These are phyloP conservation scores for Boletus bicolor DNA, from an alignment of 768 basidiomycete species.

Conservation along the genomic window DNA sequence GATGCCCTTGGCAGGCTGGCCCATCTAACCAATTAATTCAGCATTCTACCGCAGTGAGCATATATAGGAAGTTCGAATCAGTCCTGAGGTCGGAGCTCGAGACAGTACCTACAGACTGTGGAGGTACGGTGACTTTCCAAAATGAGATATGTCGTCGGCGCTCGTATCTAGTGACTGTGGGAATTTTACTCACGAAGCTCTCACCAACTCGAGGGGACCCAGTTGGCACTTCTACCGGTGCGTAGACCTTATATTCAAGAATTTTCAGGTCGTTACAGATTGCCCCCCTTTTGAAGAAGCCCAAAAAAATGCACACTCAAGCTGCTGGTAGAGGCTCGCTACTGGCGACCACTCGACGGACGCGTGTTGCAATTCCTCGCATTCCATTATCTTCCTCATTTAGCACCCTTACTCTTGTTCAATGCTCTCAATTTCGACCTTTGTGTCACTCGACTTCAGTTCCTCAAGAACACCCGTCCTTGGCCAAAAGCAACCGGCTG, in stretches of 20 bases:
- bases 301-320: not conserved
- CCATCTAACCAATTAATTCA: too few relatives aligned
- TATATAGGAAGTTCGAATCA: too few relatives aligned
- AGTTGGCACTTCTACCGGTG: not conserved
- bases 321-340: not conserved
- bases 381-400: not conserved
- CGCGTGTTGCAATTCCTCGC: not conserved
- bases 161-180: not conserved
- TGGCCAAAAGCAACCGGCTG: not conserved
- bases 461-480: not conserved
- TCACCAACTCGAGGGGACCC: not conserved
- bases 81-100: too few relatives aligned
- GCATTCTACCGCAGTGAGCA: not conserved
- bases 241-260: not conserved
- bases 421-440: not conserved
- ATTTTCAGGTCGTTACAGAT: not conserved
- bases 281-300: not conserved
- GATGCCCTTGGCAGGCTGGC: not conserved
- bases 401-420: not conserved
- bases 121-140: constrained; percentile 14
- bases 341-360: constrained; percentile 5
- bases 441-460: not conserved
- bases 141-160: constrained; percentile 23
- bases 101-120: too few relatives aligned
- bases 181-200: not conserved